phyloP scores from a whole-genome alignment of 2,329 filamentous ascomycete genomes.

The Paracamarosporium sp. region DNA sequence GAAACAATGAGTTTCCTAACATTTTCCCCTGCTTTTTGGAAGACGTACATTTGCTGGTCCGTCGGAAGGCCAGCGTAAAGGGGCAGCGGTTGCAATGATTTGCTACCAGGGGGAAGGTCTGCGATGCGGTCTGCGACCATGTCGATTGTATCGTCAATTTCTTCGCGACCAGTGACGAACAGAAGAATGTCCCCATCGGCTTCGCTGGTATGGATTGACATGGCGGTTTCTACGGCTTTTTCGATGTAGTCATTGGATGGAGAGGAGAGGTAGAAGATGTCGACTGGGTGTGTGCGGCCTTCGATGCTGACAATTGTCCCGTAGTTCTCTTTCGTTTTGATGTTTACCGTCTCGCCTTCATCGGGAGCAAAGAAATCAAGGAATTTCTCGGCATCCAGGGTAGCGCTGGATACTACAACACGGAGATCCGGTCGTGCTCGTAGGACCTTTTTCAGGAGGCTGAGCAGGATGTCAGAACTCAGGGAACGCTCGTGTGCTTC shows the following conservation, averaged over 20 bases:
- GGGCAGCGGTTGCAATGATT: conserved; percentile 73
- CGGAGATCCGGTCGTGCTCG: conserved; percentile 81
- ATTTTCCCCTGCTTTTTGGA: conserved; percentile 80
- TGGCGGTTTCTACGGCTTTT: conserved; percentile 78
- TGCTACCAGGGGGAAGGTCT: conserved; percentile 65
- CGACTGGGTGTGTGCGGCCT: conserved; percentile 87
- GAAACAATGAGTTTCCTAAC: conserved; percentile 90
- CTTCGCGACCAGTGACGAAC: conserved; percentile 90
- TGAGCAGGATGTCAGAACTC: conserved; percentile 89
- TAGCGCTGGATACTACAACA: conserved; percentile 92
- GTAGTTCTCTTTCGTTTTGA: conserved; percentile 49
- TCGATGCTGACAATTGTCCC: conserved; percentile 82
- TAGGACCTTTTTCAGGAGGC: conserved; percentile 87
- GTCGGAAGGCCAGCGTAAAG: conserved; percentile 88
- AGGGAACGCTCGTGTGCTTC: conserved; percentile 95
- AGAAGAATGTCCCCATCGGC: conserved; percentile 85
- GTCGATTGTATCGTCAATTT: conserved; percentile 85
- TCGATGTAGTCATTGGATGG: conserved; percentile 89
- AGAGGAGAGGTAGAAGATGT: conserved; percentile 78
- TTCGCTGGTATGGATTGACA: conserved; percentile 86
- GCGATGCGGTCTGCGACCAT: conserved; percentile 75
- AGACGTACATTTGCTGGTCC: conserved; percentile 94
- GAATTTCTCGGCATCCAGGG: conserved; percentile 87
- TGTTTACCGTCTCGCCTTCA: conserved; percentile 45
- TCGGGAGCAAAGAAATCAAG: conserved; percentile 74